Evolutionary conservation across 2,329 filamentous ascomycete genomes (phyloP).

Genomic region (Colletotrichum lentis): DNA sequence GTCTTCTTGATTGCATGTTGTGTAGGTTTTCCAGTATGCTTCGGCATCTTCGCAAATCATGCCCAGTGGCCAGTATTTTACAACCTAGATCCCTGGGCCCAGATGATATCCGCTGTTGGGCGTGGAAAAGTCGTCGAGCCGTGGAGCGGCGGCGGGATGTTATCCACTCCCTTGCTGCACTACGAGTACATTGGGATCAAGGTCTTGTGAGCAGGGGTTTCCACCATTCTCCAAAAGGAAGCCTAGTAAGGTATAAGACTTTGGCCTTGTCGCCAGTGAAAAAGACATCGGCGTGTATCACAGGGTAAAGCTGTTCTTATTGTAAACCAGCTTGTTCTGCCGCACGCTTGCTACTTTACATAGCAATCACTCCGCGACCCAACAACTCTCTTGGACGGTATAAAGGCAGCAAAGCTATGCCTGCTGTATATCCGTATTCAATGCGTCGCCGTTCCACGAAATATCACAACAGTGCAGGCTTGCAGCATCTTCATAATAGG

Average conservation of each 20-base stretch:
- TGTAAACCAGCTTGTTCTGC: neutral
- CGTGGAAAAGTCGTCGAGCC: slow-evolving; percentile 76
- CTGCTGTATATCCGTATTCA: neutral
- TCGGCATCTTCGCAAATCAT: neutral
- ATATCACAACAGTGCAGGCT: neutral
- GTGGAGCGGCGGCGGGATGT: slow-evolving; percentile 80
- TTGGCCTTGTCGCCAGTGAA: slow-evolving; percentile 61
- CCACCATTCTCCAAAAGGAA: slow-evolving; percentile 70
- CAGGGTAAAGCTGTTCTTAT: slow-evolving; percentile 53
- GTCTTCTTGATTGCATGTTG: neutral
- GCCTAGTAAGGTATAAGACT: slow-evolving; percentile 67
- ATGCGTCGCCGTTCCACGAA: neutral
- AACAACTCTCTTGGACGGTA: neutral
- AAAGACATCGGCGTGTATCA: slow-evolving; percentile 60
- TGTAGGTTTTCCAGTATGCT: neutral
- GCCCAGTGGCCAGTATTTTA: neutral
- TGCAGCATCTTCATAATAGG: neutral
- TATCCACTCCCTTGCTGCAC: slow-evolving; percentile 76
- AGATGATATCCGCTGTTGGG: slow-evolving; percentile 51
- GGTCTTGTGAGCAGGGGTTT: slow-evolving; percentile 76
- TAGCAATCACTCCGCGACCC: neutral
- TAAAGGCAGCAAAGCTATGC: neutral
- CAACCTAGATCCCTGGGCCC: slow-evolving; percentile 63
- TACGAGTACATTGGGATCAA: slow-evolving; percentile 69
- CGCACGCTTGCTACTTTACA: neutral